Percentiles rank a stretch among this genome's conserved stretches.
Conservation (phyloP, 73 alveolate genomes). For the Diophrys sp. region DNA sequence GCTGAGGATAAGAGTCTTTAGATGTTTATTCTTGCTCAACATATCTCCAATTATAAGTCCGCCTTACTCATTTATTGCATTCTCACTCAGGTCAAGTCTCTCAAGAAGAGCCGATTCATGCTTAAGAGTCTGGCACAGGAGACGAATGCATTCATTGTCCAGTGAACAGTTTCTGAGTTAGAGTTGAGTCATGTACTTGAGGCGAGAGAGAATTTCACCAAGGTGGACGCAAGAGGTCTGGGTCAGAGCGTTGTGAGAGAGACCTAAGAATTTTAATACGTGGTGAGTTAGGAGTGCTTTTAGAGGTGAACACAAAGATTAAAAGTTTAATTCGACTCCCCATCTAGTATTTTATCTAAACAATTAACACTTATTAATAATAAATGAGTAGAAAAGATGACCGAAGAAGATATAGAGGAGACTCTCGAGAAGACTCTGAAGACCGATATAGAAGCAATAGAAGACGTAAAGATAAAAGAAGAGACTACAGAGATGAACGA, state of each 20-base stretch:
- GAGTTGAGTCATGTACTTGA: not conserved
- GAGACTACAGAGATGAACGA: no score
- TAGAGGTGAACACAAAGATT: not conserved
- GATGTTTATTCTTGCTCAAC: not conserved
- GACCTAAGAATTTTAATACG: not conserved
- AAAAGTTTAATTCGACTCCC: no score
- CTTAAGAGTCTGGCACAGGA: not conserved
- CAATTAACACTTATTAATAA: no score
- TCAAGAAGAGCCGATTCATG: not conserved
- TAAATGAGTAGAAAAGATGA: no score
- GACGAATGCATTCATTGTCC: not conserved
- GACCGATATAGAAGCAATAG: no score
- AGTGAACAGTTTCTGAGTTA: not conserved
- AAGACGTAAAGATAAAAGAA: no score
- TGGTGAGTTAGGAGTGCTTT: not conserved
- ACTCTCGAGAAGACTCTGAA: no score
- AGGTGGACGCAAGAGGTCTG: not conserved
- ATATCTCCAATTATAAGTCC: not conserved
- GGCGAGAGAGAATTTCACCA: not conserved
- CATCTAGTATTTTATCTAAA: no score
- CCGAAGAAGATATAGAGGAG: no score
- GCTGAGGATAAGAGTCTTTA: not conserved
- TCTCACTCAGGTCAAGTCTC: not conserved
- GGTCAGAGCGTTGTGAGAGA: constrained; percentile 2
- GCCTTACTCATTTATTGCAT: not conserved